Base-by-base conservation (phyloP, 352 stramenopile species). In the Globisporangium paddicum region DNA sequence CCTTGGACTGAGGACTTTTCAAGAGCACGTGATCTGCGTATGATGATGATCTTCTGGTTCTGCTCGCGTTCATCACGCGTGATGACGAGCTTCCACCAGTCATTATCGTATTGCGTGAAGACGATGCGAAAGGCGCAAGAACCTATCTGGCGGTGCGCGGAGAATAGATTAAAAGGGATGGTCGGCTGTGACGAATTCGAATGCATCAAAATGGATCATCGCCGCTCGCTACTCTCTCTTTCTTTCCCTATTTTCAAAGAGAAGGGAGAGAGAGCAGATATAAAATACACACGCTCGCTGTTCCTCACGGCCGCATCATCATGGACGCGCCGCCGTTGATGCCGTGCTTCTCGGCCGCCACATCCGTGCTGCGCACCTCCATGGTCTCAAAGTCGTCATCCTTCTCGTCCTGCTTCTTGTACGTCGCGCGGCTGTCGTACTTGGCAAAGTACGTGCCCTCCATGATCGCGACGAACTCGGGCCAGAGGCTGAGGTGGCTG, bases 381-480 rank as follows among this genome's bases (percentile, higher is more conserved):
- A 92, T 92, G 0, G 67, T 79, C 68, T 88, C 73, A 48, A 84
- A 92, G n/a, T 84, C 81, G n/a, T 84, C 81, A 5, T 64, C 58
- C n/a, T 64, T 58, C 26, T 88, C 78, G 41, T 77, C 77, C 50
- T 91, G 79, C 50, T 93, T 90, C 63, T 93, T 89, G 71, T 92
- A 90, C 32, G 67, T 55, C 23, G 69, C 59, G 55, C 89, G 89
- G 48, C 67, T 77, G 23, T 73, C 79, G 65, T 91, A 93, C 47
- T 83, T 77, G 14, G 68, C 69, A 58, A 95, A 95, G 68, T 93
- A 95, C 26, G 80, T 95, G 40, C 86, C 86, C 55, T 95, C 86
- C n/a, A 95, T 75, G 32, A 95, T 58, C 16, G 86, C 86, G 30
- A 95, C 86, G 61, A 95, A 84, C 64, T 95, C 83, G 18, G 86